Evolutionary conservation across 2,329 filamentous ascomycete genomes (phyloP).

Genomic region (Hymenoscyphus albidus): DNA sequence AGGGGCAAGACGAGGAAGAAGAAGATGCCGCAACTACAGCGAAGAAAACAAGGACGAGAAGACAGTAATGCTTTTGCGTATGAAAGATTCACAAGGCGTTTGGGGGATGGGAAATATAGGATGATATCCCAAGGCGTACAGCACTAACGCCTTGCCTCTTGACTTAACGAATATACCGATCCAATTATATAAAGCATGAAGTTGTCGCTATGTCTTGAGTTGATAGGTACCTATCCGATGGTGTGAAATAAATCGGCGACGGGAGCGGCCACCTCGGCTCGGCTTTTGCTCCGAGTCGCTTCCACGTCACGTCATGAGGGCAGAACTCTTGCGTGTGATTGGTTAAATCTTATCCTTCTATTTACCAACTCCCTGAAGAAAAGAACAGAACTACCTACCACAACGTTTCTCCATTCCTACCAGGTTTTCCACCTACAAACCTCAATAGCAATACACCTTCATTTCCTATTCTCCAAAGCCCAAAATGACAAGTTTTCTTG

Average conservation of each 20-base stretch:
- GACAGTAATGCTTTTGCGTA: conserved; percentile 28
- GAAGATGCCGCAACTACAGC: conserved; percentile 56
- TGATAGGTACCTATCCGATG: no score
- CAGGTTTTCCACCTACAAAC: not conserved
- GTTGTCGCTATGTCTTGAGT: not conserved
- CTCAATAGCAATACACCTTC: not conserved
- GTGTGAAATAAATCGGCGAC: no score
- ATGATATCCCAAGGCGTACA: conserved; percentile 9
- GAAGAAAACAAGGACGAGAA: conserved; percentile 46
- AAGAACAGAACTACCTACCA: conserved; percentile 11
- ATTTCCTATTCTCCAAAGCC: not conserved
- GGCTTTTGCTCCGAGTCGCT: conserved; percentile 5
- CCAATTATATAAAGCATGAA: not conserved
- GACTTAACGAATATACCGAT: not conserved
- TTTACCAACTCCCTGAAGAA: not conserved
- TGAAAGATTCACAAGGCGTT: conserved; percentile 5
- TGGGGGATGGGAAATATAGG: not conserved
- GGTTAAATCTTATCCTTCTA: conserved; percentile 11
- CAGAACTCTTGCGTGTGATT: conserved; percentile 21
- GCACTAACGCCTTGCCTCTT: not conserved
- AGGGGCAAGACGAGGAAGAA: conserved; percentile 79
- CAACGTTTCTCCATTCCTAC: conserved; percentile 5
- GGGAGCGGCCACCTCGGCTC: not conserved
- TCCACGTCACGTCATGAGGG: conserved; percentile 23
- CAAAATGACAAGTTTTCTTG: conserved; percentile 29